Conservation (phyloP, 208 protist species). For the Porcisia hertigi region DNA sequence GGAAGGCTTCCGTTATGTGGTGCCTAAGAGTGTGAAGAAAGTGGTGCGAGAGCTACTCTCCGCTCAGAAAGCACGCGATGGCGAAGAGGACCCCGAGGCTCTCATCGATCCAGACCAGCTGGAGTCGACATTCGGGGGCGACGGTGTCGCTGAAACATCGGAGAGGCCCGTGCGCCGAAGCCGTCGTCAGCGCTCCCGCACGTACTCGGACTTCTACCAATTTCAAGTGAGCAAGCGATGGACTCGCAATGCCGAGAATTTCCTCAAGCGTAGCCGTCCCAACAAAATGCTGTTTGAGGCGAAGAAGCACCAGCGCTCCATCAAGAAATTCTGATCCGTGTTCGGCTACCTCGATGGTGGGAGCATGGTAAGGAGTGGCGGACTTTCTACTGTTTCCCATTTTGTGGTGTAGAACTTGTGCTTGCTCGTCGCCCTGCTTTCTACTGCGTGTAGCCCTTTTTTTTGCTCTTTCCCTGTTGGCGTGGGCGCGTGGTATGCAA, state of each 20-base stretch:
- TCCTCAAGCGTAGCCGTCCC: conserved; percentile 71
- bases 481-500: background rate
- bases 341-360: background rate
- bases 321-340: conserved; percentile 65
- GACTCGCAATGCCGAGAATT: conserved; percentile 88
- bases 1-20: conserved; percentile 86
- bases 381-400: background rate
- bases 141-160: conserved; percentile 44
- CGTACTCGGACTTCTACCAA: conserved; percentile 86
- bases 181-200: conserved; percentile 38
- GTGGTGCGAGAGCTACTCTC: conserved; percentile 70
- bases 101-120: conserved; percentile 52
- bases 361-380: too few species aligned
- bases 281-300: conserved; percentile 84
- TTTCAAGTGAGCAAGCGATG: conserved; percentile 89
- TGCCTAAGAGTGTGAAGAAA: conserved; percentile 75
- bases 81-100: conserved; percentile 22
- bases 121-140: conserved; percentile 71
- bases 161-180: conserved; percentile 71
- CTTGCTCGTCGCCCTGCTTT: background rate
- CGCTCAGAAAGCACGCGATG: conserved; percentile 31
- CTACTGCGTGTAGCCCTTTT: background rate
- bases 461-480: background rate
- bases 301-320: conserved; percentile 83
- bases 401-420: background rate